These are phyloP conservation scores for Ambrosia trifida DNA, from an alignment of 129 eudicot species.

Conservation along the genomic window DNA sequence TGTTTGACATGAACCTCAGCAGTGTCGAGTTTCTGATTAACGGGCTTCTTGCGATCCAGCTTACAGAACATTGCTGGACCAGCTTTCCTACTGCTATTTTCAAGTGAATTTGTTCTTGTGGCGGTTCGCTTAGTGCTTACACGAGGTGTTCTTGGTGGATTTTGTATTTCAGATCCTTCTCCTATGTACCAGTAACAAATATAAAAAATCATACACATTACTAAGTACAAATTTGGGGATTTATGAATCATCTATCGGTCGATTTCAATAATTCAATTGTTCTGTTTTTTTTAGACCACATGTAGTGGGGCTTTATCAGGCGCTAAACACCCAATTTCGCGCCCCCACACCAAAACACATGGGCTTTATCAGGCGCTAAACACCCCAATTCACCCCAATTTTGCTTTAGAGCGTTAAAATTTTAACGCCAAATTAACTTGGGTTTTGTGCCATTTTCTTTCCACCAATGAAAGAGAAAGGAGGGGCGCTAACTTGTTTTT, in stretches of 20 bases:
- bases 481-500: too few species aligned
- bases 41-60: slow-evolving; percentile 58
- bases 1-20: slow-evolving; percentile 20
- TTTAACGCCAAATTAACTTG: too few species aligned
- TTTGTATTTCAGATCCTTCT: slow-evolving; percentile 58
- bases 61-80: slow-evolving; percentile 66
- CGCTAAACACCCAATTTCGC: too few species aligned
- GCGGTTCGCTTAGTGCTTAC: slow-evolving; percentile 32
- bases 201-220: slow-evolving; percentile 18
- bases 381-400: too few species aligned
- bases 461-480: too few species aligned
- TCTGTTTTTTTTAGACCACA: too few species aligned
- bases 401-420: too few species aligned
- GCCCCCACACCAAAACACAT: too few species aligned
- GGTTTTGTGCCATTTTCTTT: too few species aligned
- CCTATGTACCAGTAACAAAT: background rate
- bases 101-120: slow-evolving; percentile 41
- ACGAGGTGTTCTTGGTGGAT: slow-evolving; percentile 49
- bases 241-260: background rate
- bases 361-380: too few species aligned
- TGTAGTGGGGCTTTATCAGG: too few species aligned
- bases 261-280: background rate
- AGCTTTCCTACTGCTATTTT: slow-evolving; percentile 35
- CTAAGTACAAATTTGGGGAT: background rate
- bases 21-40: slow-evolving; percentile 37